Percentiles rank a stretch among this genome's conserved stretches.
phyloP scores from a whole-genome alignment of 257 asterid genomes.

The Scutellaria barbata region DNA sequence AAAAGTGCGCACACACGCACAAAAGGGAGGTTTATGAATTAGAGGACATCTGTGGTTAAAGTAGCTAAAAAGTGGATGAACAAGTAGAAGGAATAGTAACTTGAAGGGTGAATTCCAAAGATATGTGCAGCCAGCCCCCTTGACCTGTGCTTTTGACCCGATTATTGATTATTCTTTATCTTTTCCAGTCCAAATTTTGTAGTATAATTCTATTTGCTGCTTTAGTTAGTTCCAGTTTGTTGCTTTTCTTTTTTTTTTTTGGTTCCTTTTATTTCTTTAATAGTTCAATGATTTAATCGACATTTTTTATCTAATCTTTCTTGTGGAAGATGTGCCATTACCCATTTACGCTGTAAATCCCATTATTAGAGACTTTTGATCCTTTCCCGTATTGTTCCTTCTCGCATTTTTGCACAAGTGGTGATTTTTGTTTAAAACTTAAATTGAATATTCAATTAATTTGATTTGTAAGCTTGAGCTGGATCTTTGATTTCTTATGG shows the following conservation, averaged over 20 bases:
- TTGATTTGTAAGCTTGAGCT: neutral
- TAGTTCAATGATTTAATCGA: neutral
- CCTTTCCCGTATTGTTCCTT: neutral
- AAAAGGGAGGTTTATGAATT: neutral
- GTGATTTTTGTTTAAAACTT: constrained; percentile 16
- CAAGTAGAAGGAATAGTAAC: neutral
- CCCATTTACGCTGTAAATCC: constrained; percentile 3
- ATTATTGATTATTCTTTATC: constrained; percentile 17
- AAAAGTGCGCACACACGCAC: neutral
- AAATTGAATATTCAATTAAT: constrained; percentile 16
- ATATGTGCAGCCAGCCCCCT: constrained; percentile 4
- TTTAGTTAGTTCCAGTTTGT: neutral
- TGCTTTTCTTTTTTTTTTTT: constrained; percentile 4
- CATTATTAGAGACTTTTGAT: neutral
- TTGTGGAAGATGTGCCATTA: constrained; percentile 17
- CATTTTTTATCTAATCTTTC: constrained; percentile 1
- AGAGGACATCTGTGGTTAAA: neutral
- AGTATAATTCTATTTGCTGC: constrained; percentile 10
- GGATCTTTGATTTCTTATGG: constrained; percentile 8
- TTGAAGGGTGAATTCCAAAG: constrained; percentile 16
- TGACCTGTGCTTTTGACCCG: too few relatives aligned
- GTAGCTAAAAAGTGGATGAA: constrained; percentile 17
- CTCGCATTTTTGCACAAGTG: neutral
- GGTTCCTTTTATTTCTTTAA: constrained; percentile 17
- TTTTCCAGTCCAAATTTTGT: constrained; percentile 22